These are phyloP conservation scores for Aegilops tauschii DNA, from an alignment of 176 grass and related monocot species.

Conservation along the genomic window DNA sequence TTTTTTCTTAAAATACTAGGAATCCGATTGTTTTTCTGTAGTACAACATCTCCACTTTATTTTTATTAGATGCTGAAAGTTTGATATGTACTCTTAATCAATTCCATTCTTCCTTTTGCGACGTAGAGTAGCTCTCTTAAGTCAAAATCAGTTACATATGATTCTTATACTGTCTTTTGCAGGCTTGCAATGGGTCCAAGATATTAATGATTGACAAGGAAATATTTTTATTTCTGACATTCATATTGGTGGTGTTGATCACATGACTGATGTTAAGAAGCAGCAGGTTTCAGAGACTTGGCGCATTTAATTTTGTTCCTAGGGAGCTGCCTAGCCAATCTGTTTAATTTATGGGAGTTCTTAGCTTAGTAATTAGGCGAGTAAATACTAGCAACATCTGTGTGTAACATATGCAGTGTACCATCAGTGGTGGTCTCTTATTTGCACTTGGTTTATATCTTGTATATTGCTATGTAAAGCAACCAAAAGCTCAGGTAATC, in stretches of 20 bases:
- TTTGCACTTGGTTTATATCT: not conserved
- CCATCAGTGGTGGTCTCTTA: not conserved
- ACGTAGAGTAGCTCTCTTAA: not conserved
- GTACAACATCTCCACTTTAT: not conserved
- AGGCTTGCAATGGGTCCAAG: constrained; percentile 61
- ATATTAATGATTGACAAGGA: constrained; percentile 57
- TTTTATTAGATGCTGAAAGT: not conserved
- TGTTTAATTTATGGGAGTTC: constrained; percentile 13
- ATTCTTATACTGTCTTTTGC: constrained; percentile 16
- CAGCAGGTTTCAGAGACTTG: constrained; percentile 8
- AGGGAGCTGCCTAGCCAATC: constrained; percentile 19
- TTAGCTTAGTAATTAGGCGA: constrained; percentile 21
- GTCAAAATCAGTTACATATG: not conserved
- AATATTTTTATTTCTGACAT: constrained; percentile 23
- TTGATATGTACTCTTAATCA: not conserved
- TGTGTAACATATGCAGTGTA: constrained; percentile 30
- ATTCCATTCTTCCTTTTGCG: not conserved
- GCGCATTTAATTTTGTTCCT: constrained; percentile 47
- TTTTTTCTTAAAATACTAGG: not conserved
- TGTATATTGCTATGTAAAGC: constrained; percentile 44
- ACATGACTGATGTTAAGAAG: constrained; percentile 30
- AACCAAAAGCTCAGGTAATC: not conserved
- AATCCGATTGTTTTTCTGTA: not conserved
- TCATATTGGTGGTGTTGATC: constrained; percentile 23
- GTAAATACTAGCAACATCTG: constrained; percentile 28